phyloP scores from a whole-genome alignment of 2,329 filamentous ascomycete genomes.

The Aspergillus tanneri region DNA sequence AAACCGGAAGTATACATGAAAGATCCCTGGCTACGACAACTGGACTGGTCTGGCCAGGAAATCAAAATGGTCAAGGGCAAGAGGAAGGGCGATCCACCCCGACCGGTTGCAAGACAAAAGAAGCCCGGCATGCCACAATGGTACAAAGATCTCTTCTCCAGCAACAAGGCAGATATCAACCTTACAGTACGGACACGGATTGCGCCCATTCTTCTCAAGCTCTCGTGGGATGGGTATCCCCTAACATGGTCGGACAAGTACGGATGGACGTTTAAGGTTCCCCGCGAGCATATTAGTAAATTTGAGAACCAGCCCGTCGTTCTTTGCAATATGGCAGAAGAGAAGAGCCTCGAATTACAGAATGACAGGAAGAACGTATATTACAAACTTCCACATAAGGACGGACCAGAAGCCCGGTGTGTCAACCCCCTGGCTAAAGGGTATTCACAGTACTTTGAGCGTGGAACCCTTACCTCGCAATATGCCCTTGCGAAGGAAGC shows the following conservation, averaged over 20 bases:
- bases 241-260: constrained; percentile 90
- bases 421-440: constrained; percentile 85
- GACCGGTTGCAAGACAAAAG: constrained; percentile 81
- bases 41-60: constrained; percentile 95
- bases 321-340: constrained; percentile 72
- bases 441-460: constrained; percentile 88
- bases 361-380: constrained; percentile 68
- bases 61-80: constrained; percentile 88
- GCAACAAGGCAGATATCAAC: constrained; percentile 63
- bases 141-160: constrained; percentile 88
- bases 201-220: constrained; percentile 76
- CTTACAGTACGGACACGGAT: constrained; percentile 85
- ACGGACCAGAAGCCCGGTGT: constrained; percentile 82
- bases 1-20: constrained; percentile 67
- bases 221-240: constrained; percentile 87
- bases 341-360: constrained; percentile 64
- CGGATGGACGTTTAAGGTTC: constrained; percentile 88
- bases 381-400: constrained; percentile 95
- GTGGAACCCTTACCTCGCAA: constrained; percentile 80
- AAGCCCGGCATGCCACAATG: constrained; percentile 91
- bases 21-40: constrained; percentile 88
- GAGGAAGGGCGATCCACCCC: constrained; percentile 76
- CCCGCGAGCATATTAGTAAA: constrained; percentile 58
- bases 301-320: constrained; percentile 72
- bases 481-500: constrained; percentile 90